Percentiles rank a stretch among this genome's conserved stretches.
Conservation (phyloP, 441 rosid species). For the Syzygium malaccense region DNA sequence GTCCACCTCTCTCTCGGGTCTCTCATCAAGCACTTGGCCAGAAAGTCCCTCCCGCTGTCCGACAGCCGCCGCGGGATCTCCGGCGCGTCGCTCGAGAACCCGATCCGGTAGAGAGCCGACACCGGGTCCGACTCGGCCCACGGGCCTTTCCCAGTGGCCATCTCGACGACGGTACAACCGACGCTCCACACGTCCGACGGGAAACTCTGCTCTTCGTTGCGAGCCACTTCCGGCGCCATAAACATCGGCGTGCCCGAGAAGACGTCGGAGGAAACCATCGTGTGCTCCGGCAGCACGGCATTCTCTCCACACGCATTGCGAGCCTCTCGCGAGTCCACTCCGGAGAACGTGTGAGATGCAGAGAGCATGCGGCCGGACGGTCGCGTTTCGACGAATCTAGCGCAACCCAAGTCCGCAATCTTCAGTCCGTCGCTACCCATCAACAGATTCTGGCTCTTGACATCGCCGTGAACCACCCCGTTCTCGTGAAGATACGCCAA, state of each 20-base stretch:
- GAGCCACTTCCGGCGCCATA: constrained; percentile 93
- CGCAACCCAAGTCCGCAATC: constrained; percentile 73
- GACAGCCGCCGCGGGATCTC: constrained; percentile 59
- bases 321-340: background rate
- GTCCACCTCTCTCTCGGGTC: constrained; percentile 55
- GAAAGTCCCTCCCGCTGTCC: constrained; percentile 48
- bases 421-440: constrained; percentile 40
- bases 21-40: constrained; percentile 48
- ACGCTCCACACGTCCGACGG: constrained; percentile 81
- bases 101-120: constrained; percentile 63
- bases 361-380: background rate
- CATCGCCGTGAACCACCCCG: constrained; percentile 70
- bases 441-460: constrained; percentile 50
- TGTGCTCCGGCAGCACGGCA: background rate
- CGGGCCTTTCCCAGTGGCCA: constrained; percentile 66
- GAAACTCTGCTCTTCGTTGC: constrained; percentile 65
- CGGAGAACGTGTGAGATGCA: background rate
- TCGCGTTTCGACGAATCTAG: constrained; percentile 18
- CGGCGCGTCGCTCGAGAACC: constrained; percentile 59
- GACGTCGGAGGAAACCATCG: background rate
- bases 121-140: constrained; percentile 71
- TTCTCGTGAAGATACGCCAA: constrained; percentile 48
- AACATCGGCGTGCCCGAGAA: constrained; percentile 89
- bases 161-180: constrained; percentile 73
- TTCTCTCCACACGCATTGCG: background rate